Percentiles rank a stretch among this genome's conserved stretches.
Conservation (phyloP, 1,284 basidiomycete genomes). For the Sanghuangporus weigelae region DNA sequence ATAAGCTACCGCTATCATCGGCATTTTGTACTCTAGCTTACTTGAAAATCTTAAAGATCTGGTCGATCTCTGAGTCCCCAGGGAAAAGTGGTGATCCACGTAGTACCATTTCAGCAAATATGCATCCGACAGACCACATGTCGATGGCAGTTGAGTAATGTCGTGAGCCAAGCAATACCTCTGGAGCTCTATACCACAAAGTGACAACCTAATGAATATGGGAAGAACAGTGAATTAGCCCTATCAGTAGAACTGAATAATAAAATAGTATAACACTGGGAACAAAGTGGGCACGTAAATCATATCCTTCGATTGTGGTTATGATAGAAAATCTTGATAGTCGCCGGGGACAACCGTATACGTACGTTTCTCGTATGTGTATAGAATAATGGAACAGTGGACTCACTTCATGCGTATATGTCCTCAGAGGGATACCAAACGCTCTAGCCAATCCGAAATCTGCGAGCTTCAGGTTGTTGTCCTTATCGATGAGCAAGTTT, state of each 20-base stretch:
- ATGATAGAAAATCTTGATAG: background rate
- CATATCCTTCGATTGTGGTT: background rate
- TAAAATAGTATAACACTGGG: constrained; percentile 5
- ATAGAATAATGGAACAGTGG: background rate
- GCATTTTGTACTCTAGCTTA: constrained; percentile 28
- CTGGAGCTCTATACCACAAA: constrained; percentile 97
- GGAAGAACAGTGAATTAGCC: constrained; percentile 11
- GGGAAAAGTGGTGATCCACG: constrained; percentile 89
- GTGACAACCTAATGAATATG: constrained; percentile 77
- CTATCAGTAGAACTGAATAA: constrained; percentile 1
- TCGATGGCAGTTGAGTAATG: constrained; percentile 97
- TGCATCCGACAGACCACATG: constrained; percentile 98
- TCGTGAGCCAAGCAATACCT: constrained; percentile 91
- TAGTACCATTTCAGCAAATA: constrained; percentile 92
- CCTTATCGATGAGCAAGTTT: constrained; percentile 90
- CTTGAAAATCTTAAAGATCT: constrained; percentile 99
- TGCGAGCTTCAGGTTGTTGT: constrained; percentile 89
- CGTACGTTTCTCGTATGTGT: background rate
- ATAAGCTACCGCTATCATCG: background rate
- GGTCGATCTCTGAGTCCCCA: constrained; percentile 98
- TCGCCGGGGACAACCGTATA: background rate
- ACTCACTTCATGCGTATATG: constrained; percentile 94
- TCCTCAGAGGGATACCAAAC: constrained; percentile 96
- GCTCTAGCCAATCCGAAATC: constrained; percentile 97
- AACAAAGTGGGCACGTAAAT: constrained; percentile 7